Conservation (phyloP, 768 basidiomycete species). For the Hebeloma cylindrosporum region DNA sequence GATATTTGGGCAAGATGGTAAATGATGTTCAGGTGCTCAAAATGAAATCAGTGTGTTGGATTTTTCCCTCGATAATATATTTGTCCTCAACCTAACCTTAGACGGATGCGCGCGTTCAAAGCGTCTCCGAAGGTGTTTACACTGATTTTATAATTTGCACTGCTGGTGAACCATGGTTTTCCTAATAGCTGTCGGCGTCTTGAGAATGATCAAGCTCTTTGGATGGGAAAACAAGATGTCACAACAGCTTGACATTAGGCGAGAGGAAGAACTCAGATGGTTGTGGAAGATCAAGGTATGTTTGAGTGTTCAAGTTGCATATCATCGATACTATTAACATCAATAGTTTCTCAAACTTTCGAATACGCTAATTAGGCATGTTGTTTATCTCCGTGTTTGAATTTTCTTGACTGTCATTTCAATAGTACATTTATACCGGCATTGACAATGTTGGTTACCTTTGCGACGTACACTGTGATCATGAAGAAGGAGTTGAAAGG, state of each 20-base stretch:
- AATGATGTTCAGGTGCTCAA: slow-evolving; percentile 48
- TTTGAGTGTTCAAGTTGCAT: slow-evolving; percentile 1
- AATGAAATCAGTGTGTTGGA: slow-evolving; percentile 42
- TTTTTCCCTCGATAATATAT: neutral
- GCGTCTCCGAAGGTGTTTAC: slow-evolving; percentile 54
- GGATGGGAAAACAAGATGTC: slow-evolving; percentile 64
- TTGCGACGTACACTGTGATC: slow-evolving; percentile 50
- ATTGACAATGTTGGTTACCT: slow-evolving; percentile 67
- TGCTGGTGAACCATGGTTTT: slow-evolving; percentile 14
- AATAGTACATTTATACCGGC: slow-evolving; percentile 38
- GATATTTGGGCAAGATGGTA: slow-evolving; percentile 48
- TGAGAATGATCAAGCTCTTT: slow-evolving; percentile 74
- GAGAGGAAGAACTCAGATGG: slow-evolving; percentile 59
- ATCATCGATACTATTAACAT: neutral
- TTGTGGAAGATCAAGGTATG: slow-evolving; percentile 17
- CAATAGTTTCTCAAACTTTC: neutral
- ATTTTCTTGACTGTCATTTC: neutral
- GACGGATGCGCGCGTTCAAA: slow-evolving; percentile 59
- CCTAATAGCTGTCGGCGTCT: slow-evolving; percentile 47
- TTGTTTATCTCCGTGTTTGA: neutral
- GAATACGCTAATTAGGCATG: slow-evolving; percentile 40
- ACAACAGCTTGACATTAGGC: slow-evolving; percentile 49
- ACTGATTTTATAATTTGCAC: neutral
- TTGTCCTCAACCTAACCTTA: slow-evolving; percentile 6
- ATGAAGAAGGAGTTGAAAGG: slow-evolving; percentile 38